Evolutionary conservation across 2,329 filamentous ascomycete species (phyloP).

Genomic region (Neospermospora avenae): DNA sequence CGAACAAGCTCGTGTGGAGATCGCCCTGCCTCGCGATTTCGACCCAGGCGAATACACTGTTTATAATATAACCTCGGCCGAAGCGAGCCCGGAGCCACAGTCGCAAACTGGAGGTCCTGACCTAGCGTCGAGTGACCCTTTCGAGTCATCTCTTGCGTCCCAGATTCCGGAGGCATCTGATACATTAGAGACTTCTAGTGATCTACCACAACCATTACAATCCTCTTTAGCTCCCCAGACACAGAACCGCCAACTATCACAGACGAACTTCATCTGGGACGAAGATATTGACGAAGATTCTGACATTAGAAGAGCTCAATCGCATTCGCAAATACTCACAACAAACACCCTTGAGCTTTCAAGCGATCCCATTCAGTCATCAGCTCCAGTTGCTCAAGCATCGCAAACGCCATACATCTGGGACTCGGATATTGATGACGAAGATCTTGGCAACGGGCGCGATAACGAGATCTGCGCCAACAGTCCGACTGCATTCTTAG

Average conservation of each 20-base stretch:
- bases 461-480: neutral
- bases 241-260: neutral
- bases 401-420: neutral
- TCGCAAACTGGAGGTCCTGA: neutral
- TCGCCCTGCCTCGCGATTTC: constrained; percentile 17
- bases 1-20: constrained; percentile 12
- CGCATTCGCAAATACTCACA: neutral
- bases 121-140: neutral
- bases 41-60: constrained; percentile 14
- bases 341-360: neutral
- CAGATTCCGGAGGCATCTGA: neutral
- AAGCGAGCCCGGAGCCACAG: neutral
- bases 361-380: neutral
- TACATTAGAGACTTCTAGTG: neutral
- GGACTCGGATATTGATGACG: neutral
- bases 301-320: neutral
- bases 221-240: neutral
- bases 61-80: neutral
- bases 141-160: neutral
- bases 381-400: neutral
- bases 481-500: neutral
- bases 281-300: constrained; percentile 16
- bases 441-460: neutral
- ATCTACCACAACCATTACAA: constrained; percentile 5
- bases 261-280: constrained; percentile 20